These are phyloP conservation scores for Rosa rugosa DNA, from an alignment of 306 rosid species.

Conservation along the genomic window DNA sequence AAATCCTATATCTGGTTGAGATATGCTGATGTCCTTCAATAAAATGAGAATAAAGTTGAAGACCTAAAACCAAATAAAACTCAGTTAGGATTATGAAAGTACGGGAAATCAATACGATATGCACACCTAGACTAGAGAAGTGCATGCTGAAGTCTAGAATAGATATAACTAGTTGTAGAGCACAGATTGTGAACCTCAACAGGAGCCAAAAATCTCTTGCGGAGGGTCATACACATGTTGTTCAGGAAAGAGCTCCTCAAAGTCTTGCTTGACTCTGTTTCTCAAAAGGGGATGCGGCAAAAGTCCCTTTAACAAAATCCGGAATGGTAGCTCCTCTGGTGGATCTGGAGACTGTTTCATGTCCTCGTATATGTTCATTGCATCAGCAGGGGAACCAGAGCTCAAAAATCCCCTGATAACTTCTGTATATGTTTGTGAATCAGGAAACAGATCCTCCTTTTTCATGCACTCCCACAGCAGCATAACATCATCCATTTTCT, in stretches of 20 bases:
- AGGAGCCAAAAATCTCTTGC: conserved; percentile 78
- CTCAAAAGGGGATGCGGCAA: conserved; percentile 88
- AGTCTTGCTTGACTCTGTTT: conserved; percentile 92
- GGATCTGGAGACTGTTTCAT: conserved; percentile 98
- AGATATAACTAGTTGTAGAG: background rate
- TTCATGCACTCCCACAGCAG: conserved; percentile 76
- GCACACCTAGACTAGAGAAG: background rate
- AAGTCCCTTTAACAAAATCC: conserved; percentile 92
- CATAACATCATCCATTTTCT: conserved; percentile 81
- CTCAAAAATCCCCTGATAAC: conserved; percentile 90
- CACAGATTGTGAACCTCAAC: conserved; percentile 49
- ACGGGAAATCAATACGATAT: background rate
- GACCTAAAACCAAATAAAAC: conserved; percentile 2
- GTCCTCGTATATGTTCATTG: conserved; percentile 87
- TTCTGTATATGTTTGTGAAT: conserved; percentile 83
- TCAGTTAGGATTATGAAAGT: background rate
- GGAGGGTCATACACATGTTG: conserved; percentile 82
- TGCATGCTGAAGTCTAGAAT: background rate
- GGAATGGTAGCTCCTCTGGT: conserved; percentile 85
- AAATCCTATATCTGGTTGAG: background rate
- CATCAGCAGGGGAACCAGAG: conserved; percentile 84
- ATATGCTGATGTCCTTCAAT: background rate
- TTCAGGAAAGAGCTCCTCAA: conserved; percentile 94
- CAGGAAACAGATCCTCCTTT: conserved; percentile 67
- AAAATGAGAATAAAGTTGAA: background rate